Evolutionary conservation across 2,329 filamentous ascomycete species (phyloP), one percentile per base, ranked within the genome.

Genomic region (Nemania abortiva): DNA sequence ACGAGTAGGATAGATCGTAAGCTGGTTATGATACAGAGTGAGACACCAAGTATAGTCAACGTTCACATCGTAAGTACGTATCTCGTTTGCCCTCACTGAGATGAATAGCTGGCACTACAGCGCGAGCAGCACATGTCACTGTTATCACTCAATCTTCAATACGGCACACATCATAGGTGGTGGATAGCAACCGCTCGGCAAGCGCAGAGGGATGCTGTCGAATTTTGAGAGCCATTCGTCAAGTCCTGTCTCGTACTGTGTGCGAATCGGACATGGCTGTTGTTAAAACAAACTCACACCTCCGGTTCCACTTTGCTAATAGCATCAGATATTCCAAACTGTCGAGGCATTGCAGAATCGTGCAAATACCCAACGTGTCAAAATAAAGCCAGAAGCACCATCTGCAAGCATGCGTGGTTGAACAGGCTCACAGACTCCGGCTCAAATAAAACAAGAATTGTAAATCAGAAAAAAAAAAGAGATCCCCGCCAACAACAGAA

Each of bases 391-490:
- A 50, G 52, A 45, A 50, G 18, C 52, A 45, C 13, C 18, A 52
- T 42, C 27, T 49, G 52, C 39, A 64, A 52, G 55, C 39, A 57
- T 45, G 34, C 4, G 22, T 58, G 34, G 45, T 55, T 59, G 29
- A 66, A 63, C 29, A 55, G 58, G 58, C 56, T 54, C 34, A 20
- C 18, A 54, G 45, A 50, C 31, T 42, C 66, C 42, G 42, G 49
- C 60, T 34, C 57, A 9, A 49, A 55, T 58, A 31, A 37, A 57
- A 37, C 63, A 69, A 62, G 47, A 58, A 52, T 20, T 54, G 29
- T 29, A 57, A 66, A 66, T 50, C 53, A 57, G 45, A 63, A 57
- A 63, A 34, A 34, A 34, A 9, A 34, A 34, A n/a, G n/a, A 34
- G 9, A 50, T 31, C 47, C 29, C 57, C 45, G 29, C n/a, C 45